Conservation (phyloP, 495 filamentous ascomycete species). For the Penicillium antarcticum region DNA sequence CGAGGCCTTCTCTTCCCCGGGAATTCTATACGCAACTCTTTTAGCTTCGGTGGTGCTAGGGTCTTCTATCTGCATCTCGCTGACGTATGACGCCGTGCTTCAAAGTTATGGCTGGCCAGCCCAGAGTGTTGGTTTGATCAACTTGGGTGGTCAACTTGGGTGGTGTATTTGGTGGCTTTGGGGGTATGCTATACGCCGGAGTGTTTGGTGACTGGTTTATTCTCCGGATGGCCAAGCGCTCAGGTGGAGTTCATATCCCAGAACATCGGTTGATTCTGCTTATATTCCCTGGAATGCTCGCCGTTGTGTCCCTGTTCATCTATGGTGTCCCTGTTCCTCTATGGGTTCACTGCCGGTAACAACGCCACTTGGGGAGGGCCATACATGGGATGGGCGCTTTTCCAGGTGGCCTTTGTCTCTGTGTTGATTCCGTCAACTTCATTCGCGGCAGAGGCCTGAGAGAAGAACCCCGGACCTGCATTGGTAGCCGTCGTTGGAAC, state of each 20-base stretch:
- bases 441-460: conserved; percentile 37
- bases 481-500: conserved; percentile 37
- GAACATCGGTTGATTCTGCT: conserved; percentile 36
- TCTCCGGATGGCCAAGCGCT: conserved; percentile 29
- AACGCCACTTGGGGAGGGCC: conserved; percentile 31
- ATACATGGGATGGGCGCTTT: conserved; percentile 39
- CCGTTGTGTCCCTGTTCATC: conserved; percentile 23
- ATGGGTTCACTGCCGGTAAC: conserved; percentile 32
- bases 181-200: conserved; percentile 36
- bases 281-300: conserved; percentile 30
- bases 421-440: conserved; percentile 33
- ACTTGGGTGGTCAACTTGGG: conserved; percentile 32
- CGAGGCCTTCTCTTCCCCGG: conserved; percentile 32
- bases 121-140: conserved; percentile 31
- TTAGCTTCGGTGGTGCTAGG: conserved; percentile 33
- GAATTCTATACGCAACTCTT: conserved; percentile 34
- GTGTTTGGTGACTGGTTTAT: conserved; percentile 31
- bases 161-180: conserved; percentile 32
- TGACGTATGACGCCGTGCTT: conserved; percentile 37
- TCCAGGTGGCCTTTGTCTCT: conserved; percentile 33
- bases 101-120: conserved; percentile 30
- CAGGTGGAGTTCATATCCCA: conserved; percentile 29
- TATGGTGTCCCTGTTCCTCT: conserved; percentile 34
- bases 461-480: conserved; percentile 38
- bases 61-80: conserved; percentile 28